A percentile compares a stretch with the other conserved stretches of the same genome.
Evolutionary conservation across 176 grass and related monocot genomes (phyloP).

Genomic region (Coix lacrymajobi): DNA sequence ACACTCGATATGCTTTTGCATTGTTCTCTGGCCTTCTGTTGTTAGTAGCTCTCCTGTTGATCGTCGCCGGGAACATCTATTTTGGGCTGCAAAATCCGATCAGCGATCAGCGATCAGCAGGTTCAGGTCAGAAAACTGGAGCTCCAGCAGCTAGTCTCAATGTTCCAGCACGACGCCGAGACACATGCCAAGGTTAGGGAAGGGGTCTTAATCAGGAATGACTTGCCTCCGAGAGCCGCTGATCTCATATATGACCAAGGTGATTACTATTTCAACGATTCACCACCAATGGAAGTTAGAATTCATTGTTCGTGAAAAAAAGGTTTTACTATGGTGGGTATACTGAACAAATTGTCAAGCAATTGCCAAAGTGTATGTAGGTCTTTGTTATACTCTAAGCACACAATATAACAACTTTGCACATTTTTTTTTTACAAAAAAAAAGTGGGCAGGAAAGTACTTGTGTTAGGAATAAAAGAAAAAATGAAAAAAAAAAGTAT

Average conservation of each 20-base stretch:
- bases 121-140: constrained; percentile 53
- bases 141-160: constrained; percentile 51
- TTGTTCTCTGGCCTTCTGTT: constrained; percentile 39
- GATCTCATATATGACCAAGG: constrained; percentile 45
- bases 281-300: neutral
- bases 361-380: neutral
- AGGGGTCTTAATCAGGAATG: constrained; percentile 41
- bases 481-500: too few relatives aligned
- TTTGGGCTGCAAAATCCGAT: constrained; percentile 50
- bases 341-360: neutral
- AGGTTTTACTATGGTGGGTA: neutral
- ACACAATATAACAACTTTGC: neutral
- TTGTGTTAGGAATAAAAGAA: neutral
- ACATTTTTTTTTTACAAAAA: neutral
- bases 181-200: constrained; percentile 59
- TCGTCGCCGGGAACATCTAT: constrained; percentile 30
- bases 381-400: neutral
- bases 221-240: constrained; percentile 41
- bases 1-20: constrained; percentile 46
- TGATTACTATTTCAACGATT: constrained; percentile 8
- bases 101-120: constrained; percentile 32
- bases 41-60: constrained; percentile 30
- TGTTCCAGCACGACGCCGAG: constrained; percentile 57
- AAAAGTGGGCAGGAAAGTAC: neutral
- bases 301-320: neutral